These are phyloP conservation scores for Lagerstroemia speciosa DNA, from an alignment of 345 rosid species.

Conservation along the genomic window DNA sequence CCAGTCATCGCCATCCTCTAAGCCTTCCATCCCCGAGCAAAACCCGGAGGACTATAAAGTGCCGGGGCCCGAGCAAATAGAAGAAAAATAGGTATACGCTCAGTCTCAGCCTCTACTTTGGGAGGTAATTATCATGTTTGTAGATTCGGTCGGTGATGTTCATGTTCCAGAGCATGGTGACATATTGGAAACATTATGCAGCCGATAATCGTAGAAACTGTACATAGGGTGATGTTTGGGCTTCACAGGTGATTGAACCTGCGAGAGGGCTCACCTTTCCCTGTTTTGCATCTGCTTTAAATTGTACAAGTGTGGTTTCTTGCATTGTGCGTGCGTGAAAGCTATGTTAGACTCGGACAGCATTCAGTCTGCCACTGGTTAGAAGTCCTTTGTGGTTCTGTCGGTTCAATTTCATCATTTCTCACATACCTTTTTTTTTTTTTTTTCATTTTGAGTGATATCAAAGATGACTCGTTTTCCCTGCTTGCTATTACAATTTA, in stretches of 20 bases:
- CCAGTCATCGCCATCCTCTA: background rate
- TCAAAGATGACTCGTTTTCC: too few species aligned
- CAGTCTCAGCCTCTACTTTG: background rate
- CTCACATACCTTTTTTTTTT: too few species aligned
- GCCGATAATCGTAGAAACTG: background rate
- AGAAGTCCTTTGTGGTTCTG: too few species aligned
- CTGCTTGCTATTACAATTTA: too few species aligned
- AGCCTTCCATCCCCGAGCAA: background rate
- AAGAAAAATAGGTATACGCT: background rate
- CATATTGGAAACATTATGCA: conserved; percentile 9
- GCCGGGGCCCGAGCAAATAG: background rate
- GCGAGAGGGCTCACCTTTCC: background rate
- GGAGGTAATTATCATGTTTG: background rate
- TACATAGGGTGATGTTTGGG: background rate
- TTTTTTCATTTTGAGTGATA: too few species aligned
- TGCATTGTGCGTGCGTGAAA: background rate
- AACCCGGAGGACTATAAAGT: background rate
- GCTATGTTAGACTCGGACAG: background rate
- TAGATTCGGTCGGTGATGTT: background rate
- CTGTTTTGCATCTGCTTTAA: too few species aligned
- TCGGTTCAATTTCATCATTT: too few species aligned
- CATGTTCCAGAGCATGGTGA: background rate
- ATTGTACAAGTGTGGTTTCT: too few species aligned
- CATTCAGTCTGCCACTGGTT: background rate
- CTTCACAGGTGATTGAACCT: too few species aligned